These are phyloP conservation scores for Apophysomyces sp. DNA, from an alignment of 371 early-diverging fungal genomes.

Conservation along the genomic window DNA sequence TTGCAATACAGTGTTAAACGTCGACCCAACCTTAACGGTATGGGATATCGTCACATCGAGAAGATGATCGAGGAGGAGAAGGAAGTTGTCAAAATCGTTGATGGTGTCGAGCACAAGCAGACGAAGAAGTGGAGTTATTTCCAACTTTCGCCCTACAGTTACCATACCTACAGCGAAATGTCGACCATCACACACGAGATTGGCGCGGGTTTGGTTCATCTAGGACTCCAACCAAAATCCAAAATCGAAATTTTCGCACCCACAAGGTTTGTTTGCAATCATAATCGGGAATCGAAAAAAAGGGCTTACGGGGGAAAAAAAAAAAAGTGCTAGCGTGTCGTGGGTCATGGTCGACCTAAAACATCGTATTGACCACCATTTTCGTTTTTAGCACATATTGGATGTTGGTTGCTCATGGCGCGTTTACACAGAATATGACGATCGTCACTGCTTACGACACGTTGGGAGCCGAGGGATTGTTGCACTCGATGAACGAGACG, in stretches of 20 bases:
- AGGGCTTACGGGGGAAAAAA: background rate
- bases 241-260: slow-evolving; percentile 76
- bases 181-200: slow-evolving; percentile 44
- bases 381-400: slow-evolving; percentile 63
- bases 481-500: slow-evolving; percentile 60
- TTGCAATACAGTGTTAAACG: slow-evolving; percentile 46
- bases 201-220: slow-evolving; percentile 65
- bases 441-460: slow-evolving; percentile 79
- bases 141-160: slow-evolving; percentile 68
- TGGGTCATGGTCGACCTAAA: too few species aligned
- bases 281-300: background rate
- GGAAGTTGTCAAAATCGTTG: slow-evolving; percentile 66
- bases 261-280: slow-evolving; percentile 63
- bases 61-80: slow-evolving; percentile 74
- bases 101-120: slow-evolving; percentile 65
- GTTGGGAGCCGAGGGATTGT: slow-evolving; percentile 67
- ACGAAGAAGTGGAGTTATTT: slow-evolving; percentile 81
- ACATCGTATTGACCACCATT: too few species aligned
- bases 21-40: slow-evolving; percentile 49
- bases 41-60: slow-evolving; percentile 70
- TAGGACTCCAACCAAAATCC: slow-evolving; percentile 63
- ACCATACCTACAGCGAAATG: slow-evolving; percentile 67
- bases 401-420: slow-evolving; percentile 65
- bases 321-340: too few species aligned
- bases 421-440: slow-evolving; percentile 50